Evolutionary conservation across 768 basidiomycete species (phyloP).

Genomic region (Calocera cornea): DNA sequence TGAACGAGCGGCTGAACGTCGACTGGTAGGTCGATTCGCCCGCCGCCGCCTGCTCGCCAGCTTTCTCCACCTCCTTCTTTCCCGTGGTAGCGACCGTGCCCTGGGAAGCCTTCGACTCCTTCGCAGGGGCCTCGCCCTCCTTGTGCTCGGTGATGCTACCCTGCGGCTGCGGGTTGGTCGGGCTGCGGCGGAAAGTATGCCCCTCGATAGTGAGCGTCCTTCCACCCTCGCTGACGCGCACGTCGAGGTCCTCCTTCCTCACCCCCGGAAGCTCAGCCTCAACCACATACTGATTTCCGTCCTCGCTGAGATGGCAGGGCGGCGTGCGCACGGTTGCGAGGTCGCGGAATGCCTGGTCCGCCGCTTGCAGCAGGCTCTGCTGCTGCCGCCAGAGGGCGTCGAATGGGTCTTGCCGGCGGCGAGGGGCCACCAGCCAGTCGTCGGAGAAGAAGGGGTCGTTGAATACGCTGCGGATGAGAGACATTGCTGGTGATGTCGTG

Average conservation of each 20-base stretch:
- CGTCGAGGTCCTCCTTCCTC: slow-evolving; percentile 59
- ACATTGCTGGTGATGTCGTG: slow-evolving; percentile 32
- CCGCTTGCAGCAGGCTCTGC: not conserved
- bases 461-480: slow-evolving; percentile 48
- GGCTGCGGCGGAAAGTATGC: slow-evolving; percentile 29
- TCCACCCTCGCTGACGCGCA: slow-evolving; percentile 56
- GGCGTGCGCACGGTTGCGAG: slow-evolving; percentile 30
- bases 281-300: slow-evolving; percentile 48
- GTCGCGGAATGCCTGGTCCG: not conserved
- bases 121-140: not conserved
- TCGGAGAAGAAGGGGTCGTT: slow-evolving; percentile 58
- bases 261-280: slow-evolving; percentile 71
- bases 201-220: slow-evolving; percentile 63
- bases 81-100: slow-evolving; percentile 26
- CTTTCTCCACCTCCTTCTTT: slow-evolving; percentile 20
- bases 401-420: slow-evolving; percentile 19
- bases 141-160: not conserved
- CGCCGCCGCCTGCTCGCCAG: no score
- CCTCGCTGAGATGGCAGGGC: slow-evolving; percentile 54
- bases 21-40: not conserved
- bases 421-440: not conserved
- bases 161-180: not conserved
- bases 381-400: not conserved
- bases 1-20: slow-evolving; percentile 54
- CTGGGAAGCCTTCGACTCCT: slow-evolving; percentile 1